Conservation (phyloP, 2,329 filamentous ascomycete species). For the Ceratocystis variospora region DNA sequence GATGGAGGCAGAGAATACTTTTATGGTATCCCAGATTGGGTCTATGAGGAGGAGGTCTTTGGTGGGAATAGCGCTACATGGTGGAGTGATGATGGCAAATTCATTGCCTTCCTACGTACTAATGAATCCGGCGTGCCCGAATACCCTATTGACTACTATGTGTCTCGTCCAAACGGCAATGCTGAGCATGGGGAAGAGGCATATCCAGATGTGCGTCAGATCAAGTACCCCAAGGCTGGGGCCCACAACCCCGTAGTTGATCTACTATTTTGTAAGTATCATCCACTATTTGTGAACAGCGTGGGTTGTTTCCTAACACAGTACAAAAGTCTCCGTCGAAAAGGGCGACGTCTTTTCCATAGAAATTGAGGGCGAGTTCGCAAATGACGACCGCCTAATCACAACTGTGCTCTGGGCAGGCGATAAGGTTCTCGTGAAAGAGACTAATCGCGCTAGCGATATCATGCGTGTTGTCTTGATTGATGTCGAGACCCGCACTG, state of each 20-base stretch:
- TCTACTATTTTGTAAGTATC: slow-evolving; percentile 53
- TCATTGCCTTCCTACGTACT: slow-evolving; percentile 79
- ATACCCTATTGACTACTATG: slow-evolving; percentile 86
- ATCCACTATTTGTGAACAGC: not conserved
- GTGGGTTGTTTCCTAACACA: not conserved
- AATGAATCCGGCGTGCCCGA: slow-evolving; percentile 87
- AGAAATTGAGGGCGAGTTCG: slow-evolving; percentile 61
- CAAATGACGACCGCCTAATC: slow-evolving; percentile 71
- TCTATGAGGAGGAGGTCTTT: slow-evolving; percentile 63
- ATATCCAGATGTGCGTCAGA: slow-evolving; percentile 78
- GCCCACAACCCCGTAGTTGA: slow-evolving; percentile 85
- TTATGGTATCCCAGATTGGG: slow-evolving; percentile 95
- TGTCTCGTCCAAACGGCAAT: slow-evolving; percentile 69
- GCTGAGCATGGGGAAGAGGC: slow-evolving; percentile 61
- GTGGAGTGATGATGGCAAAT: slow-evolving; percentile 87
- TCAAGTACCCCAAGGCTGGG: slow-evolving; percentile 96
- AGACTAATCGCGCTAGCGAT: slow-evolving; percentile 90
- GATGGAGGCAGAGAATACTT: slow-evolving; percentile 84
- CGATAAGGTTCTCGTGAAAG: slow-evolving; percentile 68
- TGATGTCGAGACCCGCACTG: slow-evolving; percentile 58
- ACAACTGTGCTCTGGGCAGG: slow-evolving; percentile 90
- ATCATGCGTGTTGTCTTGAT: slow-evolving; percentile 76
- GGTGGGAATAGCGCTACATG: slow-evolving; percentile 69
- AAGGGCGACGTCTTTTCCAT: slow-evolving; percentile 69
- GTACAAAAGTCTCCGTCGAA: slow-evolving; percentile 48